A percentile compares a stretch with the other conserved stretches of the same genome.
Conservation (phyloP, 1,139 yeast genomes). For the Blastobotrys buckinghamii region DNA sequence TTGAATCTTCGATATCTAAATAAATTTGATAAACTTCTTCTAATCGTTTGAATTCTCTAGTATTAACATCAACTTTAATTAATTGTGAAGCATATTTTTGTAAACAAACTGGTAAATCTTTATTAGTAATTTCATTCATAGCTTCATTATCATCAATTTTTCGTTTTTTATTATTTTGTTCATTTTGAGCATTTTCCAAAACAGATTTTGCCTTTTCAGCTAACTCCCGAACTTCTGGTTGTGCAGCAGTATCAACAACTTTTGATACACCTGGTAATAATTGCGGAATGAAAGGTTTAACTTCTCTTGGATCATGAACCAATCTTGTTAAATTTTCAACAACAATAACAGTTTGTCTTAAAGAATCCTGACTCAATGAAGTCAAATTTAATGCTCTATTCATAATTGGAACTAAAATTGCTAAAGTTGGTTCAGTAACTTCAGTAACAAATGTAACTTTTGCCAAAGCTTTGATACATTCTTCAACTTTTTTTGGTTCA, state of each 20-base stretch:
- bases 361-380: conserved; percentile 89
- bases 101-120: conserved; percentile 31
- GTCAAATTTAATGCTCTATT: conserved; percentile 85
- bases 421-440: conserved; percentile 92
- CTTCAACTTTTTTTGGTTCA: conserved; percentile 82
- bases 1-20: conserved; percentile 39
- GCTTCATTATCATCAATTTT: conserved; percentile 58
- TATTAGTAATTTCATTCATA: conserved; percentile 34
- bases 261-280: conserved; percentile 85
- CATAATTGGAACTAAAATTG: conserved; percentile 85
- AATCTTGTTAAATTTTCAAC: conserved; percentile 93
- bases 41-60: conserved; percentile 83
- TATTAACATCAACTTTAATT: conserved; percentile 71
- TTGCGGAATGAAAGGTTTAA: conserved; percentile 78
- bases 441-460: conserved; percentile 97
- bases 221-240: conserved; percentile 94
- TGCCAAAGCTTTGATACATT: conserved; percentile 81
- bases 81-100: conserved; percentile 49
- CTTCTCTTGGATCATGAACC: conserved; percentile 90
- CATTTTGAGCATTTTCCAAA: conserved; percentile 69
- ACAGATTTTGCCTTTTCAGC: conserved; percentile 82
- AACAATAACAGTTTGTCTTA: conserved; percentile 94
- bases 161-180: conserved; percentile 71
- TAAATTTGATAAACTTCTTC: conserved; percentile 41
- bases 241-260: conserved; percentile 83